These are phyloP conservation scores for Crotalaria pallida DNA, from an alignment of 306 rosid species.

Conservation along the genomic window DNA sequence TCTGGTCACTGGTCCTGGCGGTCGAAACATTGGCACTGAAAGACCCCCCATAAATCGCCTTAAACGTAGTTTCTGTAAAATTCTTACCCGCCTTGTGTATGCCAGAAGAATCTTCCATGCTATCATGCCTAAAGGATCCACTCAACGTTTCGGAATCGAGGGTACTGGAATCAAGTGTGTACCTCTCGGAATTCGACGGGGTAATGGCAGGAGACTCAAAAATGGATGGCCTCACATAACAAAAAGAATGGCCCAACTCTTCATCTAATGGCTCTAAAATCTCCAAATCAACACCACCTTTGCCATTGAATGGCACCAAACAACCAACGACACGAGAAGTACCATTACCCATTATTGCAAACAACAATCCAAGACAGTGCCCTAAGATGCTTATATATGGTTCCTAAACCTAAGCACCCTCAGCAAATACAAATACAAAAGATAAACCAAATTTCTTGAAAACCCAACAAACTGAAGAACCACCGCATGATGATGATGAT, in stretches of 20 bases:
- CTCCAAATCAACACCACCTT: constrained; percentile 56
- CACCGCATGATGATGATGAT: constrained; percentile 17
- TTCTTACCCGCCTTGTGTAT: constrained; percentile 32
- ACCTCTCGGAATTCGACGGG: constrained; percentile 59
- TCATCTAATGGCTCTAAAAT: constrained; percentile 58
- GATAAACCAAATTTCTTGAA: constrained; percentile 6
- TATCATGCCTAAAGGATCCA: constrained; percentile 64
- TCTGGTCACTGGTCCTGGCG: constrained; percentile 54
- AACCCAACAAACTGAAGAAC: constrained; percentile 7
- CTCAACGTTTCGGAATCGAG: constrained; percentile 64
- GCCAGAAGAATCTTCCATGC: constrained; percentile 40
- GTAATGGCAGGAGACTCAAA: constrained; percentile 66
- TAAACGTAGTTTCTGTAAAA: constrained; percentile 55
- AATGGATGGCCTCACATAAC: constrained; percentile 56
- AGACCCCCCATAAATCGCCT: constrained; percentile 61
- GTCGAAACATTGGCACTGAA: constrained; percentile 70
- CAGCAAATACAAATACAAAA: constrained; percentile 19
- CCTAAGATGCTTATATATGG: background rate
- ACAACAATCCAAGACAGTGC: constrained; percentile 3
- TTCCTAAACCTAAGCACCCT: constrained; percentile 19
- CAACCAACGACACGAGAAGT: constrained; percentile 71
- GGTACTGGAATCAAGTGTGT: constrained; percentile 59
- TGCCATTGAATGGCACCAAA: constrained; percentile 50
- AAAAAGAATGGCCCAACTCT: constrained; percentile 65
- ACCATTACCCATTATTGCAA: constrained; percentile 56